These are phyloP conservation scores for Gyromitra esculenta DNA, from an alignment of 2,329 filamentous ascomycete species.

Conservation along the genomic window DNA sequence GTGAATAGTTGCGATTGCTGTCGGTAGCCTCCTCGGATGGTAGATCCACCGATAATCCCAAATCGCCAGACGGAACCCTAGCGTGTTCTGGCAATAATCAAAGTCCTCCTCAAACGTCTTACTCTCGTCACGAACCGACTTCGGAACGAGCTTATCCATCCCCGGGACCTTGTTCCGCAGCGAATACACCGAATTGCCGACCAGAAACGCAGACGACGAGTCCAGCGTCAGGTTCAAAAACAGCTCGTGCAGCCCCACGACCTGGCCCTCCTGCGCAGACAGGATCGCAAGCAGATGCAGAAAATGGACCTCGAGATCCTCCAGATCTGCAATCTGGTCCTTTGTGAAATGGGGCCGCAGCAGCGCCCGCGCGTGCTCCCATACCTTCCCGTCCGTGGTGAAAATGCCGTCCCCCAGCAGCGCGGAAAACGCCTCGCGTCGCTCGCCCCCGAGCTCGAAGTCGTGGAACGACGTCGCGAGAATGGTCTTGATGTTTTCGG, in stretches of 20 bases:
- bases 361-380: slow-evolving; percentile 67
- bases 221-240: slow-evolving; percentile 75
- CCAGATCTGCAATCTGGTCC: slow-evolving; percentile 60
- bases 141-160: not conserved
- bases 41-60: slow-evolving; percentile 57
- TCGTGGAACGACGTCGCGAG: slow-evolving; percentile 67
- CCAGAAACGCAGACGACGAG: slow-evolving; percentile 73
- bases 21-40: slow-evolving; percentile 42
- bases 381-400: slow-evolving; percentile 65
- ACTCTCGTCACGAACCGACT: not conserved
- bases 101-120: slow-evolving; percentile 64
- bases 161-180: slow-evolving; percentile 16
- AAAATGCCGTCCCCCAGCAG: slow-evolving; percentile 70
- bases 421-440: slow-evolving; percentile 57
- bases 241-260: slow-evolving; percentile 70
- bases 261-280: slow-evolving; percentile 67
- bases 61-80: slow-evolving; percentile 61
- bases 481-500: slow-evolving; percentile 68
- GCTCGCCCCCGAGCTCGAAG: slow-evolving; percentile 64
- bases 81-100: slow-evolving; percentile 63
- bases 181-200: slow-evolving; percentile 65
- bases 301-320: slow-evolving; percentile 55
- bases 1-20: slow-evolving; percentile 61
- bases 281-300: slow-evolving; percentile 66
- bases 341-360: slow-evolving; percentile 67